These are phyloP conservation scores for Auriculariales sp. DNA, from an alignment of 768 basidiomycete species.

Conservation along the genomic window DNA sequence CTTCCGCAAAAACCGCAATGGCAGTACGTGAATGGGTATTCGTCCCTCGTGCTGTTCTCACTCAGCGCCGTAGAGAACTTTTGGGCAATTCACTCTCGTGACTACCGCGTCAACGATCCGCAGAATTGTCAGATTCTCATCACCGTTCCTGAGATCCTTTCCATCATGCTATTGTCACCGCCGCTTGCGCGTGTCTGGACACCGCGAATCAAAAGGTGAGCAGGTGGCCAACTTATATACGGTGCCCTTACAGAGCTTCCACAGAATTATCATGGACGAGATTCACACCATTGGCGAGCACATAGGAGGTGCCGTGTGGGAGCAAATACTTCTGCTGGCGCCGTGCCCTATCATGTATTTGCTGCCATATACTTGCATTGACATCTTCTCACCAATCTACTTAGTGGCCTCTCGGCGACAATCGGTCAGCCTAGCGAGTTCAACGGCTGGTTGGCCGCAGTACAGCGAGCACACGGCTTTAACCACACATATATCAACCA, in stretches of 20 bases:
- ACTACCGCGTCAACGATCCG: slow-evolving; percentile 46
- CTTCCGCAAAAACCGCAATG: slow-evolving; percentile 39
- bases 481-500: slow-evolving; percentile 46
- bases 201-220: slow-evolving; percentile 44
- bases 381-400: not conserved
- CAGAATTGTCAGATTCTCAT: slow-evolving; percentile 59
- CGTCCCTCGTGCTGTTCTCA: not conserved
- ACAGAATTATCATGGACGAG: slow-evolving; percentile 51
- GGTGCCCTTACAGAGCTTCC: not conserved
- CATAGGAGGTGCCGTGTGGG: slow-evolving; percentile 58
- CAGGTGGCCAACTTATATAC: not conserved
- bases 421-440: slow-evolving; percentile 51
- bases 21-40: slow-evolving; percentile 20
- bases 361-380: not conserved
- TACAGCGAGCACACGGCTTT: slow-evolving; percentile 45
- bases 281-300: slow-evolving; percentile 56
- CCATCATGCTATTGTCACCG: slow-evolving; percentile 56
- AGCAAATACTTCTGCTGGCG: slow-evolving; percentile 55
- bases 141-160: slow-evolving; percentile 58
- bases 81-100: slow-evolving; percentile 55
- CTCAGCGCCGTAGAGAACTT: slow-evolving; percentile 28
- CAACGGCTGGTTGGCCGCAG: slow-evolving; percentile 47
- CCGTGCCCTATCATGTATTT: slow-evolving; percentile 60
- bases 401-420: slow-evolving; percentile 62
- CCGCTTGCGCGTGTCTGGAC: slow-evolving; percentile 46